Conservation (phyloP, 2,329 filamentous ascomycete genomes). For the Fusarium sp. region DNA sequence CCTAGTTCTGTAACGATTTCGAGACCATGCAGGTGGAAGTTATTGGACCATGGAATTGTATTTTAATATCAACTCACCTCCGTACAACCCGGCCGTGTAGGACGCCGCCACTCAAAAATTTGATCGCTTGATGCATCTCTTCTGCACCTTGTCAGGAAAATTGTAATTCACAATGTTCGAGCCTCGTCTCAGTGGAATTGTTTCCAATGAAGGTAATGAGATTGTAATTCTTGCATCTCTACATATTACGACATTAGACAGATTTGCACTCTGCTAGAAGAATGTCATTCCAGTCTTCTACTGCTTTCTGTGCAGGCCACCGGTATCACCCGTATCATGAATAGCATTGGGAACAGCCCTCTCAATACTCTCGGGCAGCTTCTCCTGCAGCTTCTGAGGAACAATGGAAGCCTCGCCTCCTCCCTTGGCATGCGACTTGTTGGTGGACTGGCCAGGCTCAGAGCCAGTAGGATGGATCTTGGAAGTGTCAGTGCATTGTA, state of each 20-base stretch:
- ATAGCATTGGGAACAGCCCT: slow-evolving; percentile 33
- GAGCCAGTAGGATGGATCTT: slow-evolving; percentile 38
- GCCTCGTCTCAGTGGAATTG: no score
- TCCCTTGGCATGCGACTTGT: slow-evolving; percentile 34
- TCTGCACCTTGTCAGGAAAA: background rate
- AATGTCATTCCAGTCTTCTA: background rate
- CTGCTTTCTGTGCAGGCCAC: slow-evolving; percentile 12
- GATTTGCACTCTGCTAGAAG: background rate
- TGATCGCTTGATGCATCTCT: background rate
- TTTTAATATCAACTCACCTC: background rate
- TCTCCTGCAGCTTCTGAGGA: slow-evolving; percentile 39
- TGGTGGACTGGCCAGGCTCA: slow-evolving; percentile 26
- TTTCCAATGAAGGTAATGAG: background rate
- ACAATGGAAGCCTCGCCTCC: slow-evolving; percentile 31
- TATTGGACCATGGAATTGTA: background rate
- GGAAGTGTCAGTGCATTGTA: background rate
- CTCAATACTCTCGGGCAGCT: slow-evolving; percentile 36
- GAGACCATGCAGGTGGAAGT: rapidly evolving
- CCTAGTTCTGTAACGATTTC: slow-evolving; percentile 12
- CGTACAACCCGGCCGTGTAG: background rate
- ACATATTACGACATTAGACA: background rate
- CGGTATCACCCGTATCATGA: slow-evolving; percentile 34
- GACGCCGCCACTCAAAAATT: background rate
- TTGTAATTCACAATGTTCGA: background rate
- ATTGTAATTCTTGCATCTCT: background rate